These are phyloP conservation scores for Leptographium flavum DNA, from an alignment of 2,329 filamentous ascomycete species.

Conservation along the genomic window DNA sequence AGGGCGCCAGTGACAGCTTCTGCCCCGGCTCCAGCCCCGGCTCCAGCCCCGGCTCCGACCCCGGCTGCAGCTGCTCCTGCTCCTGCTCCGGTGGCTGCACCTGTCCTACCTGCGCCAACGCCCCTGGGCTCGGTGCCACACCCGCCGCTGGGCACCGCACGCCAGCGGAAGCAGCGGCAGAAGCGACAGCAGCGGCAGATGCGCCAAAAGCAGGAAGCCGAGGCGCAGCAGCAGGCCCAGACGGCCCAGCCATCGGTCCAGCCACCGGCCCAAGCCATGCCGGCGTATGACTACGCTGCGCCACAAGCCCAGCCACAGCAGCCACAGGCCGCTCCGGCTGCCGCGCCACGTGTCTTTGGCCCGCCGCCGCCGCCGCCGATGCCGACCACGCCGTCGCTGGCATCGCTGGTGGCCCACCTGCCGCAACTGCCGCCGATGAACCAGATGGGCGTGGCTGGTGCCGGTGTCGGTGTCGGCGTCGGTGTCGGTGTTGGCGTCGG, in stretches of 20 bases:
- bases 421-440: not conserved
- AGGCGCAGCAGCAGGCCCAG: not conserved
- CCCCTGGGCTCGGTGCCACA: conserved; percentile 1
- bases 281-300: too few relatives aligned
- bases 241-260: conserved; percentile 1
- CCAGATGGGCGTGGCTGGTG: not conserved
- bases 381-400: conserved; percentile 4
- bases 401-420: conserved; percentile 8
- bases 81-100: not conserved
- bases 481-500: not conserved
- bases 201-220: conserved; percentile 9
- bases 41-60: conserved; percentile 4
- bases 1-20: not conserved
- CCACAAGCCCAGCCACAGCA: not conserved
- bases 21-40: conserved; percentile 2
- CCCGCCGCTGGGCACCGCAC: conserved; percentile 9
- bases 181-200: conserved; percentile 11
- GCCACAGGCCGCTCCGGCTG: not conserved
- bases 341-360: conserved; percentile 9
- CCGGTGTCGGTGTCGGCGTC: not conserved
- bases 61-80: not conserved
- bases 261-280: not conserved
- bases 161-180: conserved; percentile 12
- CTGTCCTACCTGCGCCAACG: not conserved
- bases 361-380: conserved; percentile 10